phyloP scores from a whole-genome alignment of 768 basidiomycete genomes.

The Russula sp. region DNA sequence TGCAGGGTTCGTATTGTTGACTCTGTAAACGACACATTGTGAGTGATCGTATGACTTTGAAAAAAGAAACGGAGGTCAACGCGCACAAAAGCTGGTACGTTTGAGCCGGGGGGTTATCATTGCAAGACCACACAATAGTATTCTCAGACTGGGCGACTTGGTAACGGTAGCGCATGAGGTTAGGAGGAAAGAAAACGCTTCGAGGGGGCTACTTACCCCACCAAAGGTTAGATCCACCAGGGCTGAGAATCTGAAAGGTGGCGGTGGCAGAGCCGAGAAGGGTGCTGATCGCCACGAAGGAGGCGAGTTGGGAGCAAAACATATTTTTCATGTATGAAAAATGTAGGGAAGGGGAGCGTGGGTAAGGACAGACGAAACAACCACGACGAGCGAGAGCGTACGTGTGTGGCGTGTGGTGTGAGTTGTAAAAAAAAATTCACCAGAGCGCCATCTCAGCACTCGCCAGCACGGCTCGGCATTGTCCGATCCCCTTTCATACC shows the following conservation, averaged over 20 bases:
- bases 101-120: slow-evolving; percentile 28
- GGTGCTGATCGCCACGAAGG: slow-evolving; percentile 34
- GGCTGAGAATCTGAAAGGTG: slow-evolving; percentile 39
- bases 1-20: slow-evolving; percentile 37
- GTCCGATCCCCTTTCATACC: not conserved
- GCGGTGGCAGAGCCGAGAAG: slow-evolving; percentile 35
- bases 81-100: slow-evolving; percentile 28
- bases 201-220: slow-evolving; percentile 44
- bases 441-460: not conserved
- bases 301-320: slow-evolving; percentile 31
- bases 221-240: slow-evolving; percentile 40
- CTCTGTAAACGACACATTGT: slow-evolving; percentile 26
- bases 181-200: not conserved
- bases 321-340: slow-evolving; percentile 14
- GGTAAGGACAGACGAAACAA: not conserved
- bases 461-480: not conserved
- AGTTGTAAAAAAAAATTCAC: not conserved
- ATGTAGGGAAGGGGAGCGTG: slow-evolving; percentile 12
- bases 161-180: not conserved
- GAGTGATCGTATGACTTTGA: slow-evolving; percentile 15
- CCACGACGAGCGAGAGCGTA: not conserved
- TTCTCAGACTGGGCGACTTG: slow-evolving; percentile 53
- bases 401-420: not conserved
- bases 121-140: slow-evolving; percentile 53
- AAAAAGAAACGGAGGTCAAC: not conserved